Percentiles rank a stretch among this genome's conserved stretches.
Evolutionary conservation across 768 basidiomycete species (phyloP).

Genomic region (Cubamyces sp.): DNA sequence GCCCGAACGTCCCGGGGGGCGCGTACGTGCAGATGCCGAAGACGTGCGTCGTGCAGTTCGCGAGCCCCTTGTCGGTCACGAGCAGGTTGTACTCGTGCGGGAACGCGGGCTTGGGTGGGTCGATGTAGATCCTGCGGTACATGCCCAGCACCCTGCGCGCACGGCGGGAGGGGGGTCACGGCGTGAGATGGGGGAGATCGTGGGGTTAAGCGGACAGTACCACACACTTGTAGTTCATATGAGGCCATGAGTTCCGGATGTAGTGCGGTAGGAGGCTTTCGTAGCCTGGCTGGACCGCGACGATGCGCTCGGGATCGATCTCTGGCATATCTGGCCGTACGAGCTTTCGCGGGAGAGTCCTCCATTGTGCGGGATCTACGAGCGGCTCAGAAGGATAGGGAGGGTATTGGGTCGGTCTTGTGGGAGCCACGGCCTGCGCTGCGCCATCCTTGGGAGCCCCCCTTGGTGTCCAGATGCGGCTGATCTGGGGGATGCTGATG

Average conservation of each 20-base stretch:
- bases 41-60: constrained; percentile 25
- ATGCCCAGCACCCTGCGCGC: constrained; percentile 13
- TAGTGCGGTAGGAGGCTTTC: constrained; percentile 7
- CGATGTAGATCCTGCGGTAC: constrained; percentile 16
- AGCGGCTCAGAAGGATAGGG: neutral
- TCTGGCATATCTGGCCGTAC: neutral
- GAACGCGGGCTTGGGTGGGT: constrained; percentile 23
- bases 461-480: constrained; percentile 3
- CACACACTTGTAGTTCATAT: constrained; percentile 5
- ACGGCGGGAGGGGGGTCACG: too few species aligned
- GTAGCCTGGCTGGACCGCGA: constrained; percentile 2
- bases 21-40: constrained; percentile 23
- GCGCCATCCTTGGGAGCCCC: neutral
- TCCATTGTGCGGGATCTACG: constrained; percentile 3
- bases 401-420: neutral
- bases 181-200: neutral
- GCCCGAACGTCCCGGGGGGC: neutral
- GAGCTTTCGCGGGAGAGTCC: constrained; percentile 6
- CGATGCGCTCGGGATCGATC: neutral
- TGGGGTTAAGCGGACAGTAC: neutral
- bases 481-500: neutral
- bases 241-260: constrained; percentile 9
- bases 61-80: constrained; percentile 25
- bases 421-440: neutral
- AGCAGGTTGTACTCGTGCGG: constrained; percentile 23